Base-by-base conservation (phyloP, 2,329 filamentous ascomycete species). In the Tolypocladium capitatum region DNA sequence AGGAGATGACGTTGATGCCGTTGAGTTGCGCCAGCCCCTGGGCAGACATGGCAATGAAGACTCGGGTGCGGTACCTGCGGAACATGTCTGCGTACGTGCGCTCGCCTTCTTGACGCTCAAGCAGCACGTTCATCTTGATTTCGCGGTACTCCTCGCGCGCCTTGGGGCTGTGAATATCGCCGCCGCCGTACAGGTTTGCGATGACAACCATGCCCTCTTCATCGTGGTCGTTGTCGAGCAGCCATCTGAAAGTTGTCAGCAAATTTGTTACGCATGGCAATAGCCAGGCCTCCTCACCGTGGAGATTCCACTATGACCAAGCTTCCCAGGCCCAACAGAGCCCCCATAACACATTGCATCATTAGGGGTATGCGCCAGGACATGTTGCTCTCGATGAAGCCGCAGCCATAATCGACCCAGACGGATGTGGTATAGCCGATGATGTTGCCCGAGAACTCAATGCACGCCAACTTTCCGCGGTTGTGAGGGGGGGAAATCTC, bases 1-100 rank as follows among this genome's bases (percentile, higher is more conserved):
- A 98, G 1, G 91, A 97, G 53, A 98, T 98, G 63, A 98, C 92
- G 68, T 98, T 98, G 71, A 98, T 98, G 55, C 92, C 92, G 69
- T 97, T 97, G 47, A 98, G 80, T 68, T 98, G 92, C 28, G 92
- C 92, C 54, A 98, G 79, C 6, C 83, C 89, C 67, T 97, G 92
- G 4, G 92, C 92, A 32, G 91, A 97, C 92, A 97, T 97, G 68
- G 92, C 92, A 63, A 97, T 97, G 61, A 97, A 88, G 54, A 97
- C 91, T 46, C 92, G 87, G 59, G 85, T 92, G 62, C 76, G 79
- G 71, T 97, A 97, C 52, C 87, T 81, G 59, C 78, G 83, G 74
- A 97, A 98, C 92, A 98, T 98, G 52, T 97, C 92, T 35, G 67
- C 58, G 65, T 97, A 98, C 0, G 86, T 81, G 56, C 92, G 80